Evolutionary conservation across 2,329 filamentous ascomycete species (phyloP), one percentile per base, ranked within the genome.

Genomic region (Clonostachys rosea): DNA sequence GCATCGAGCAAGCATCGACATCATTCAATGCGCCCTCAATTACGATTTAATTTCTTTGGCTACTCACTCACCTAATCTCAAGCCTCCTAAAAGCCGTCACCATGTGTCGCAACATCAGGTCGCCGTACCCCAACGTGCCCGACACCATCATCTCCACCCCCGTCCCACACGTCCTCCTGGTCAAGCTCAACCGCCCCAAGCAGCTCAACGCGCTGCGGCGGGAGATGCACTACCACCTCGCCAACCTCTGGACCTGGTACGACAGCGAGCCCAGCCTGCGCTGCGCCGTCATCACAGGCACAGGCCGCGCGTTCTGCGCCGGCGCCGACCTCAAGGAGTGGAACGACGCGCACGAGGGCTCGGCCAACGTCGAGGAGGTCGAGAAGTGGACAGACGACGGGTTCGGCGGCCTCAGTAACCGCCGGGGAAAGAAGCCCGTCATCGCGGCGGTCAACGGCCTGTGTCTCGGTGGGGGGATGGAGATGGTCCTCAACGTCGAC

Each of bases 371-470:
- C 2, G 50, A 52, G 35, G 35, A 44, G 34, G 47, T 51, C n/a
- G 53, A 54, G 42, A 52, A 54, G 16, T 67, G 67, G 59, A 57
- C 69, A 0, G 56, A 69, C 0, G 65, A 69, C 3, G 86, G 85
- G 2, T 86, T 89, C 50, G 84, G 81, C 20, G 86, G 78, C 0
- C 66, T 91, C 34, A 82, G 79, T 46, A 82, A 87, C 52, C 74
- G 87, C 24, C 62, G 66, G 6, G 86, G 86, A 43, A 82, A 81
- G 64, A 92, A 92, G 59, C 88, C 88, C 6, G 74, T 92, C 47
- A 77, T 92, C 30, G 86, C 83, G 2, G 88, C 87, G 1, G 84
- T 91, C 17, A 89, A 90, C 58, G 88, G 88, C 7, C 70, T 86
- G 16, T 87, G 85, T 49, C 75, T 88, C 42, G 88, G 88, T 35